Conservation (phyloP, 1,284 basidiomycete species). For the Butyriboletus regius region DNA sequence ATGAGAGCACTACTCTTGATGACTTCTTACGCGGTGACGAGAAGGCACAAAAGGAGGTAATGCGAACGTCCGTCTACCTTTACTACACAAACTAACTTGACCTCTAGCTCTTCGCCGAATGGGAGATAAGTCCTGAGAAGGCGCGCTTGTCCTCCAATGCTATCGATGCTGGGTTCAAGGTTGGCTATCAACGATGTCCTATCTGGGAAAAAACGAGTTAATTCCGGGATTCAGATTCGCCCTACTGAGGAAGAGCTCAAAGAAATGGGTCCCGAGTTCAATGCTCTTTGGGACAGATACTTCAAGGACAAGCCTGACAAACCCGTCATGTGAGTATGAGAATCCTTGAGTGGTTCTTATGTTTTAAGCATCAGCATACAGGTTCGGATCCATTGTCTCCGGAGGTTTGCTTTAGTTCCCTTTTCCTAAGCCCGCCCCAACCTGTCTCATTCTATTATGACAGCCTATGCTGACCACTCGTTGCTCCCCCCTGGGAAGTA, state of each 20-base stretch:
- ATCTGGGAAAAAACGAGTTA: not conserved
- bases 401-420: conserved; percentile 35
- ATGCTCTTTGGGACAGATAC: conserved; percentile 57
- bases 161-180: conserved; percentile 71
- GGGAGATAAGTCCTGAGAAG: conserved; percentile 64
- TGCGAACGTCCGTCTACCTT: not conserved
- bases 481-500: conserved; percentile 65
- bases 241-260: conserved; percentile 61
- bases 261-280: conserved; percentile 71
- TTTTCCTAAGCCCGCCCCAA: not conserved
- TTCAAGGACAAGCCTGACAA: conserved; percentile 73
- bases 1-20: conserved; percentile 56
- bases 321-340: conserved; percentile 51
- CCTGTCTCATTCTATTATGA: not conserved
- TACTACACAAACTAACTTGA: not conserved
- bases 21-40: conserved; percentile 64
- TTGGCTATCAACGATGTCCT: conserved; percentile 10
- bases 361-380: conserved; percentile 13
- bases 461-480: conserved; percentile 62
- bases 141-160: conserved; percentile 60
- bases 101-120: conserved; percentile 52
- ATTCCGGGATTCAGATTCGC: conserved; percentile 42
- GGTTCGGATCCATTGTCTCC: conserved; percentile 60
- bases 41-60: conserved; percentile 49
- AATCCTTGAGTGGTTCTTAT: not conserved